Base-by-base conservation (phyloP, 2,329 filamentous ascomycete genomes). In the Neurospora sp. region DNA sequence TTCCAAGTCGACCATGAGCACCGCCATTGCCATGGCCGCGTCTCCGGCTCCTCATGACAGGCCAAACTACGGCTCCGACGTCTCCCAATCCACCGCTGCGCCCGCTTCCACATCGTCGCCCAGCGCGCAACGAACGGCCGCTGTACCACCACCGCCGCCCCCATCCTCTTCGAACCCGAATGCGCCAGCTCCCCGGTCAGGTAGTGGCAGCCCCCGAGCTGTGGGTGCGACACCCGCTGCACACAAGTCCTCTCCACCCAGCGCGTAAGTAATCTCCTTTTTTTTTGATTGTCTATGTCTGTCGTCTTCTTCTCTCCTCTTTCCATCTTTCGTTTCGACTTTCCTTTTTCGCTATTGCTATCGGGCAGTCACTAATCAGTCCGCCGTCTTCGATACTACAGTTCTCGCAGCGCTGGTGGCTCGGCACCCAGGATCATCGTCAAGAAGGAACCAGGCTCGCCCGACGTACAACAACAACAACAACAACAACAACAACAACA, bases 401-500 rank as follows among this genome's bases (percentile, higher is more conserved):
- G 84, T 75, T 78, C 84, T 80, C 85, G 84, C 81, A 84, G 81
- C 84, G 86, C 79, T 81, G 82, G 79, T 79, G 84, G 82, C 66
- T 80, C 52, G 52, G 52, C 81, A 38, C 92, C 92, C 52, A 94
- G 93, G 82, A 96, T 97, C 73, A 87, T 97, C 73, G 94, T 99
- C 71, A 98, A 98, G 85, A 97, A 97, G 81, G 96, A 99, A 80
- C 94, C 94, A 40, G 88, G 91, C 58, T 97, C 95, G 66, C 95
- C 95, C 69, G 91, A 91, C 73, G 88, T 96, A 17, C 52, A 62
- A 62, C 52, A 62, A 23, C 46, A 58, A 58, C 46, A 28, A 33
- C 40, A 42, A n/a, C 40, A 17, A n/a, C 15, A 7, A n/a, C 40
- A 39, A 5, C 52, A 28, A 33, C 39, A 42, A 33, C 40, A 17